Evolutionary conservation across 768 basidiomycete species (phyloP).

Genomic region (Inosperma sp.): DNA sequence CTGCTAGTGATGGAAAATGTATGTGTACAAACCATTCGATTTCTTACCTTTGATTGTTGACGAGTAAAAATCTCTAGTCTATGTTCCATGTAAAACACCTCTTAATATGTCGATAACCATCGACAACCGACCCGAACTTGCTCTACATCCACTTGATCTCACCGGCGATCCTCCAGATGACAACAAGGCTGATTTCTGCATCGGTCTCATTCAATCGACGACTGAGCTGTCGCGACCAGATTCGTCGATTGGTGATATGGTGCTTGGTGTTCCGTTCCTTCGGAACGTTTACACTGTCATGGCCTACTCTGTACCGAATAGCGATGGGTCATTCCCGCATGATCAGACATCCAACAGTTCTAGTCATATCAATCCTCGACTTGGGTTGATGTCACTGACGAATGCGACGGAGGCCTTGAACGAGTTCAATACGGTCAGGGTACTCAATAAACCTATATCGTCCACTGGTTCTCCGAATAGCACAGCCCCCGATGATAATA

Average conservation of each 20-base stretch:
- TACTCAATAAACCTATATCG: constrained; percentile 55
- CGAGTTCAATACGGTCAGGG: constrained; percentile 68
- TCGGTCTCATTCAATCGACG: constrained; percentile 63
- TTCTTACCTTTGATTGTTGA: not conserved
- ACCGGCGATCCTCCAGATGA: constrained; percentile 44
- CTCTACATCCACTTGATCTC: constrained; percentile 74
- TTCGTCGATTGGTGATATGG: constrained; percentile 54
- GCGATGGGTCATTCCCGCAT: constrained; percentile 42
- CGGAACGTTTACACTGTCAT: constrained; percentile 75
- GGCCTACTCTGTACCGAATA: constrained; percentile 51
- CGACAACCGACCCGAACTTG: constrained; percentile 49
- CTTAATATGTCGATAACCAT: constrained; percentile 68
- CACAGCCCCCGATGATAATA: constrained; percentile 9
- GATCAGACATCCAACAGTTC: constrained; percentile 14
- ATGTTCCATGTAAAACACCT: constrained; percentile 65
- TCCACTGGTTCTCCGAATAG: constrained; percentile 12
- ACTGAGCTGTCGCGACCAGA: constrained; percentile 33
- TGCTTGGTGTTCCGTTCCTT: constrained; percentile 76
- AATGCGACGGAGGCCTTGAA: constrained; percentile 55
- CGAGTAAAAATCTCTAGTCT: constrained; percentile 42
- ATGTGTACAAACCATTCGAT: constrained; percentile 29
- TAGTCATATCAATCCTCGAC: constrained; percentile 34
- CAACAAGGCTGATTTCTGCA: constrained; percentile 45
- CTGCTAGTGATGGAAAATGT: constrained; percentile 62
- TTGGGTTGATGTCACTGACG: constrained; percentile 64